Conservation (phyloP, 225 moss, liverwort and hornwort genomes). For the Polytrichum formosum region DNA sequence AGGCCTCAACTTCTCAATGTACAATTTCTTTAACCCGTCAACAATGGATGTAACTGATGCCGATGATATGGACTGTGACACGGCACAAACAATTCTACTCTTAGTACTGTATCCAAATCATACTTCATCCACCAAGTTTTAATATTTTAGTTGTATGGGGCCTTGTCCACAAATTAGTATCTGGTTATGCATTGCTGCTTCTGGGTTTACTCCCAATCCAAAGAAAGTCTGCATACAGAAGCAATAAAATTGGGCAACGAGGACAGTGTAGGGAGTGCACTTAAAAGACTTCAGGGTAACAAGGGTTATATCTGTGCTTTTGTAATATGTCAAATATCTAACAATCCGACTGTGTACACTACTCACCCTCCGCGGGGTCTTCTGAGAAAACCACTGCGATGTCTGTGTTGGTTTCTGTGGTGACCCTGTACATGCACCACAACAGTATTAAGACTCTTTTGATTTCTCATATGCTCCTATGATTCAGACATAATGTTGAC, state of each 20-base stretch:
- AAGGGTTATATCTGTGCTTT: too few relatives aligned
- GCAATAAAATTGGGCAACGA: too few relatives aligned
- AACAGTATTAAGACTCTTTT: background rate
- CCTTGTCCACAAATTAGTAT: background rate
- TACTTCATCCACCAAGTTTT: background rate
- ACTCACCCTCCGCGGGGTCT: constrained; percentile 71
- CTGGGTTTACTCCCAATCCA: too few relatives aligned
- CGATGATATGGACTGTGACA: constrained; percentile 70
- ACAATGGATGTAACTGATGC: constrained; percentile 84
- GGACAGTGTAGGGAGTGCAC: too few relatives aligned
- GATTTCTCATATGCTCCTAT: too few relatives aligned
- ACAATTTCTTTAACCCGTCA: constrained; percentile 94
- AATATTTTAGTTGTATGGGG: background rate
- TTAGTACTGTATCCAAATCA: background rate
- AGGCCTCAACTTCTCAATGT: constrained; percentile 91
- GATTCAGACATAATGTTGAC: too few relatives aligned
- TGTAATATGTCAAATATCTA: too few relatives aligned
- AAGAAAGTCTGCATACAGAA: too few relatives aligned
- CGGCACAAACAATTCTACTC: constrained; percentile 1
- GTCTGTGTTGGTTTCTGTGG: constrained; percentile 64
- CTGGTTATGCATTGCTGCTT: too few relatives aligned
- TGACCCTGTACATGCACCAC: constrained; percentile 35
- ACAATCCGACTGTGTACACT: background rate
- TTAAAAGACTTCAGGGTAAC: too few relatives aligned
- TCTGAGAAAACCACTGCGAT: constrained; percentile 79